A percentile compares a stretch with the other conserved stretches of the same genome.
These are phyloP conservation scores for Mycena latifolia DNA, from an alignment of 768 basidiomycete species.

Conservation along the genomic window DNA sequence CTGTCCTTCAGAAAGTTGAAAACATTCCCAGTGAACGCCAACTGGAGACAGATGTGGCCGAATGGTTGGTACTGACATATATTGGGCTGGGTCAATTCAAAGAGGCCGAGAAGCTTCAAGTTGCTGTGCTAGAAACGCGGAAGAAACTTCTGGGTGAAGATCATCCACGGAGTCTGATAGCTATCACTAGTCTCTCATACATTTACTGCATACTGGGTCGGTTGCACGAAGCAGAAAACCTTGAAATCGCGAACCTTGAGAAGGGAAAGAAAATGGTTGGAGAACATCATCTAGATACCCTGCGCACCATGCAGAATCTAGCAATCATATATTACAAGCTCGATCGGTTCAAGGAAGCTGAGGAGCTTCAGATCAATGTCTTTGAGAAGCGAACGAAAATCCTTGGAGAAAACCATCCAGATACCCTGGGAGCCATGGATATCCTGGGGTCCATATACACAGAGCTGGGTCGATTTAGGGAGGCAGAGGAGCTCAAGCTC, in stretches of 20 bases:
- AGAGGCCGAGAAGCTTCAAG: too few relatives aligned
- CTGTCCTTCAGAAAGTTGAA: too few relatives aligned
- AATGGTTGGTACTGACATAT: too few relatives aligned
- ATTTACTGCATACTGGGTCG: not conserved
- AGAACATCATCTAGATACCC: constrained; percentile 23
- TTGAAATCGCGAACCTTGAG: constrained; percentile 10
- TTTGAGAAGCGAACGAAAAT: not conserved
- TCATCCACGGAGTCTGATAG: constrained; percentile 12
- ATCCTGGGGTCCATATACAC: too few relatives aligned
- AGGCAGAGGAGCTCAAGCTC: not conserved
- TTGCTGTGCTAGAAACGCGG: not conserved
- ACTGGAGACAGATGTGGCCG: too few relatives aligned
- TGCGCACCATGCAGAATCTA: constrained; percentile 12
- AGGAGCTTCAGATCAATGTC: constrained; percentile 4
- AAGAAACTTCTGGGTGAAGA: not conserved
- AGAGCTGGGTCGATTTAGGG: not conserved
- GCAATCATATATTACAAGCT: constrained; percentile 5
- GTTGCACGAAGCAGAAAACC: constrained; percentile 17
- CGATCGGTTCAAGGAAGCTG: not conserved
- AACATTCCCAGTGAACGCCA: too few relatives aligned
- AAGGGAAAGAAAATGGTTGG: constrained; percentile 1
- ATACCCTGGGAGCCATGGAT: too few relatives aligned
- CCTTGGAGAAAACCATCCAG: too few relatives aligned
- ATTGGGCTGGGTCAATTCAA: too few relatives aligned
- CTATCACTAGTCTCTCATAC: constrained; percentile 20